Percentiles rank a stretch among this genome's conserved stretches.
phyloP scores from a whole-genome alignment of 495 filamentous ascomycete species.

The Trichocladium antarcticum region DNA sequence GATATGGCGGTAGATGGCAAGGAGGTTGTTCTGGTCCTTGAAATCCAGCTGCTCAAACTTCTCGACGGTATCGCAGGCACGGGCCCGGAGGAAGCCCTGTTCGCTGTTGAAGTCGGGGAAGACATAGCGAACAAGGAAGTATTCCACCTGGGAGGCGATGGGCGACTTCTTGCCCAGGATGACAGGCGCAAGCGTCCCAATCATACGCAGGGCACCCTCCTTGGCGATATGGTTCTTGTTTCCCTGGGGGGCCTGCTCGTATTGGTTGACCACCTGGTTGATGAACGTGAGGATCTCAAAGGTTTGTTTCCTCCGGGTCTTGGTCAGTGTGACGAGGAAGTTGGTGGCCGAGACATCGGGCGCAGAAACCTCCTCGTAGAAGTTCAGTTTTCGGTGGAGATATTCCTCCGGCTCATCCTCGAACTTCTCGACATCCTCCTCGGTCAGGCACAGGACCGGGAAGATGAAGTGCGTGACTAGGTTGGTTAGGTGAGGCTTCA shows the following conservation, averaged over 20 bases:
- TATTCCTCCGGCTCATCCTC: conserved; percentile 91
- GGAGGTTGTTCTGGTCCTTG: conserved; percentile 85
- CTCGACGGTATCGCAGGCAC: conserved; percentile 92
- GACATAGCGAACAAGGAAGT: conserved; percentile 94
- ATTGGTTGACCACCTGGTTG: conserved; percentile 81
- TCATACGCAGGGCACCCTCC: conserved; percentile 94
- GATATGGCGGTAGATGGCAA: conserved; percentile 92
- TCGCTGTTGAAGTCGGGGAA: conserved; percentile 94
- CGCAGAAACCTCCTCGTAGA: conserved; percentile 91
- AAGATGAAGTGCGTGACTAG: conserved; percentile 90
- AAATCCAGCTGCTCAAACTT: conserved; percentile 96
- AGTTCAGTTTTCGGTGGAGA: conserved; percentile 91
- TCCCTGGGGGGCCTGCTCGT: conserved; percentile 67
- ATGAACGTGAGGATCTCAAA: conserved; percentile 89
- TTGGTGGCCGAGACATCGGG: conserved; percentile 96
- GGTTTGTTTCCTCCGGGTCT: conserved; percentile 87
- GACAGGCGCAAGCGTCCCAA: conserved; percentile 84
- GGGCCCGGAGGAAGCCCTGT: conserved; percentile 86
- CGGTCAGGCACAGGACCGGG: conserved; percentile 82
- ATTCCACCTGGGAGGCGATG: conserved; percentile 96
- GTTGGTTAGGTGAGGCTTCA: conserved; percentile 86
- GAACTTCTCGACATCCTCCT: conserved; percentile 90
- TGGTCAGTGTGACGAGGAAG: conserved; percentile 88
- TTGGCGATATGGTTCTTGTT: conserved; percentile 90
- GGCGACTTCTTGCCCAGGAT: conserved; percentile 96